These are phyloP conservation scores for Gynochthodes officinalis DNA, from an alignment of 257 asterid genomes.

Conservation along the genomic window DNA sequence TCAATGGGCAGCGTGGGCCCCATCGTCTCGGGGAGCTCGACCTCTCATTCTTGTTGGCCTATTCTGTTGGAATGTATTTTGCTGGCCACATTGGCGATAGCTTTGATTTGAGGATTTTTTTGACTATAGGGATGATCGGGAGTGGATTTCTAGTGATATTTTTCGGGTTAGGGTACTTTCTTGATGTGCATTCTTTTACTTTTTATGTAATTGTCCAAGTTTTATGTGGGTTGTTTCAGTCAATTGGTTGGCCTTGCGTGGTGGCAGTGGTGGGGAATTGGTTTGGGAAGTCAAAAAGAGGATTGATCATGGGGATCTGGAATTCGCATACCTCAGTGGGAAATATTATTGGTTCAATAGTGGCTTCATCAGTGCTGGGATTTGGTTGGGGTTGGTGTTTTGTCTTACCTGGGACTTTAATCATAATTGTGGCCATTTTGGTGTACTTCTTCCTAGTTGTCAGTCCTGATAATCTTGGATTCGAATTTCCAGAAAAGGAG, in stretches of 20 bases:
- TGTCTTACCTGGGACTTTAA: constrained; percentile 65
- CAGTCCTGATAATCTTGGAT: constrained; percentile 64
- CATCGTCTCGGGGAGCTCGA: constrained; percentile 97
- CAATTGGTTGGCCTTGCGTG: constrained; percentile 95
- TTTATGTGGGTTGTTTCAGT: constrained; percentile 85
- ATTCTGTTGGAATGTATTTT: constrained; percentile 80
- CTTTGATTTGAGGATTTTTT: constrained; percentile 66
- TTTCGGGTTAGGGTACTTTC: constrained; percentile 79
- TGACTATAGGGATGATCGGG: constrained; percentile 82
- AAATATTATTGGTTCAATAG: constrained; percentile 74
- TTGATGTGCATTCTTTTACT: constrained; percentile 61
- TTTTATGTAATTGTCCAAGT: constrained; percentile 60
- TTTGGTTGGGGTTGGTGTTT: constrained; percentile 99
- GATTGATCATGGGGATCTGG: constrained; percentile 92
- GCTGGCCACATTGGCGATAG: constrained; percentile 83
- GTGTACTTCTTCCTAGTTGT: constrained; percentile 67
- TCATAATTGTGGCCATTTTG: constrained; percentile 42
- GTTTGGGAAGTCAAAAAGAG: constrained; percentile 84
- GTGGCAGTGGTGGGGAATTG: constrained; percentile 91
- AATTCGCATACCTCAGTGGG: constrained; percentile 86
- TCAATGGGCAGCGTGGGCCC: constrained; percentile 70
- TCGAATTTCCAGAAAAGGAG: constrained; percentile 44
- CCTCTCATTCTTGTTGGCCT: constrained; percentile 70
- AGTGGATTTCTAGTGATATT: constrained; percentile 64
- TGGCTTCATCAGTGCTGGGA: constrained; percentile 78